Conservation (phyloP, 2,329 filamentous ascomycete genomes). For the Plectosphaerella sp. region DNA sequence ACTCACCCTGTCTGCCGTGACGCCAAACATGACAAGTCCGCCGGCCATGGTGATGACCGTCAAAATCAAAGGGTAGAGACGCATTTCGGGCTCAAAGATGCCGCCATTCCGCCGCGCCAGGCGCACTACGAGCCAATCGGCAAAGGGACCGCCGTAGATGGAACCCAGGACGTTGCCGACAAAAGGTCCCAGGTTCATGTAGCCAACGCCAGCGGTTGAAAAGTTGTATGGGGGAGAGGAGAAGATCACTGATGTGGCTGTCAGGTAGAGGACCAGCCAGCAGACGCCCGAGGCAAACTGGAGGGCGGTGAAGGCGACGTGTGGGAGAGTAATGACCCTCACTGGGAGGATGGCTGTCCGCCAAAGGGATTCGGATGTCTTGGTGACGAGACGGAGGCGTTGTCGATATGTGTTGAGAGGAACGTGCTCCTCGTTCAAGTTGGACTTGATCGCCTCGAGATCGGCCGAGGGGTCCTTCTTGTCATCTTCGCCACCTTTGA, state of each 20-base stretch:
- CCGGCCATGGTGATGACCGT: constrained; percentile 21
- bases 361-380: constrained; percentile 9
- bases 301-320: constrained; percentile 31
- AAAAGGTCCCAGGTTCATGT: constrained; percentile 22
- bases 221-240: constrained; percentile 25
- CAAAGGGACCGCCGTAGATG: constrained; percentile 29
- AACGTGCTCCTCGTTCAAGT: not conserved
- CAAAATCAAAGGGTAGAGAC: constrained; percentile 23
- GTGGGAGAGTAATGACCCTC: constrained; percentile 14
- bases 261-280: constrained; percentile 29
- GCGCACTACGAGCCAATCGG: constrained; percentile 30
- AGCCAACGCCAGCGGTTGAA: constrained; percentile 14
- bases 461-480: constrained; percentile 1
- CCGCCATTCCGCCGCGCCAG: constrained; percentile 30
- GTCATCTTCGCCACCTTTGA: not conserved
- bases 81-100: constrained; percentile 38
- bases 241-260: constrained; percentile 22
- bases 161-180: constrained; percentile 31
- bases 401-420: constrained; percentile 12
- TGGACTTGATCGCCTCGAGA: not conserved
- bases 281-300: constrained; percentile 32
- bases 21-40: constrained; percentile 30
- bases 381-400: constrained; percentile 15
- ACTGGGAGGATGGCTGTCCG: constrained; percentile 10
- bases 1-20: constrained; percentile 24